Evolutionary conservation across 495 filamentous ascomycete genomes (phyloP), one percentile per base, ranked within the genome.

Genomic region (Amorphotheca resinae): DNA sequence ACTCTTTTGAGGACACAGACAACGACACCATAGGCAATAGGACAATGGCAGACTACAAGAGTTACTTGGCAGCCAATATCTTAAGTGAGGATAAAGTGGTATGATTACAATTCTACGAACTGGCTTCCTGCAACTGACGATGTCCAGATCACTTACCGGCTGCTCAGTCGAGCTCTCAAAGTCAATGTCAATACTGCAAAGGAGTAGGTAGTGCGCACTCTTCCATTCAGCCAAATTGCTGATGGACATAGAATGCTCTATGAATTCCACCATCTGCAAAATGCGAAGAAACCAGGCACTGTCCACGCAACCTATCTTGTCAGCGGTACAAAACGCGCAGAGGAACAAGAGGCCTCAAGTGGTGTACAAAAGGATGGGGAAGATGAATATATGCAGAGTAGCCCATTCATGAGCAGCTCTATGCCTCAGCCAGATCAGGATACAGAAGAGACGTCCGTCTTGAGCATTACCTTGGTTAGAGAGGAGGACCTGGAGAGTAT

Each of bases 221-320:
- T n/a, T 47, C 21, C 37, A 30, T 33, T 22, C 23, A n/a, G 3
- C 21, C 1, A 1, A 18, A 23, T 23, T 37, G n/a, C 46, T 52
- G 18, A 49, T 36, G 20, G 49, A 7, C 22, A 9, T 37, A 91
- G 88, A 52, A 88, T 95, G 71, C 77, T 98, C 1, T 93, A 79
- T 60, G 88, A 95, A 11, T 96, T 95, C 52, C 72, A 95, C 59
- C 65, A 64, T 35, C 71, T 63, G 33, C 81, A 95, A 64, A 95
- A 89, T 61, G 68, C 66, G 23, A 86, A 81, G 56, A 82, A 76
- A 33, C 76, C 85, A 0, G 69, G 72, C 9, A 74, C 70, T 26
- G 69, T 96, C 30, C 77, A 88, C 63, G 89, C 91, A 42, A 94
- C 86, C 14, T 98, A 95, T 58, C 63, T 96, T 35, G 55, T 96